Percentiles rank a stretch among this genome's conserved stretches.
Evolutionary conservation across 768 basidiomycete species (phyloP).

Genomic region (Coprinellus aureogranulatus): DNA sequence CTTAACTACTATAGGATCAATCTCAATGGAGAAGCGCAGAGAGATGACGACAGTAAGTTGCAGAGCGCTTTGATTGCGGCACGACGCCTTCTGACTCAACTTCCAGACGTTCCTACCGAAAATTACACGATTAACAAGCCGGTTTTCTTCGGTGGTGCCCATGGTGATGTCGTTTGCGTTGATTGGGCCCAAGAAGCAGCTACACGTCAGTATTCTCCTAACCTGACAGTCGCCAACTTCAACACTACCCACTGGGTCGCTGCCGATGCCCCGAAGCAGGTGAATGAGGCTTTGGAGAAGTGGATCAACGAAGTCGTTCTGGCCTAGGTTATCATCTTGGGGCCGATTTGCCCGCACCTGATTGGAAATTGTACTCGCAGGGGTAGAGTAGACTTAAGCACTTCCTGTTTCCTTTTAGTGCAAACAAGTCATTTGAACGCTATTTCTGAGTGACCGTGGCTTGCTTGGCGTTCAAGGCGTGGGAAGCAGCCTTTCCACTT

Average conservation of each 20-base stretch:
- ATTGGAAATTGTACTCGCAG: too few relatives aligned
- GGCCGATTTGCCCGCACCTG: too few relatives aligned
- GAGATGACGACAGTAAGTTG: conserved; percentile 20
- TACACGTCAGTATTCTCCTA: conserved; percentile 18
- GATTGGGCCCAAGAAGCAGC: conserved; percentile 11
- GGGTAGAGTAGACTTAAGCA: too few relatives aligned
- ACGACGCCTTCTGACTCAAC: background rate
- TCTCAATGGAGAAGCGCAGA: conserved; percentile 20
- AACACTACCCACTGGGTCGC: conserved; percentile 37
- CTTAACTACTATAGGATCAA: conserved; percentile 34
- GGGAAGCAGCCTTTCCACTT: too few relatives aligned
- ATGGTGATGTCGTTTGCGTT: conserved; percentile 28
- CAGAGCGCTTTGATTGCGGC: too few relatives aligned
- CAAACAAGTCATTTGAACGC: too few relatives aligned
- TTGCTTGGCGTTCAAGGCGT: too few relatives aligned
- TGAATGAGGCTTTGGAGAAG: conserved; percentile 25
- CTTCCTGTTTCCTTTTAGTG: too few relatives aligned
- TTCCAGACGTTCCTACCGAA: conserved; percentile 18
- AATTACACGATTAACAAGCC: conserved; percentile 30
- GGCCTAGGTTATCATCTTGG: too few relatives aligned
- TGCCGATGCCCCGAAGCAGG: conserved; percentile 27
- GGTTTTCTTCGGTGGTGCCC: conserved; percentile 32
- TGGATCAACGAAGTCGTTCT: conserved; percentile 13
- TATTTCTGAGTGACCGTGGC: too few relatives aligned
- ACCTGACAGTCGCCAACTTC: conserved; percentile 29